Evolutionary conservation across 371 early-diverging fungal genomes (phyloP), one percentile per base, ranked within the genome.

Genomic region (Saksenaea oblongispora): DNA sequence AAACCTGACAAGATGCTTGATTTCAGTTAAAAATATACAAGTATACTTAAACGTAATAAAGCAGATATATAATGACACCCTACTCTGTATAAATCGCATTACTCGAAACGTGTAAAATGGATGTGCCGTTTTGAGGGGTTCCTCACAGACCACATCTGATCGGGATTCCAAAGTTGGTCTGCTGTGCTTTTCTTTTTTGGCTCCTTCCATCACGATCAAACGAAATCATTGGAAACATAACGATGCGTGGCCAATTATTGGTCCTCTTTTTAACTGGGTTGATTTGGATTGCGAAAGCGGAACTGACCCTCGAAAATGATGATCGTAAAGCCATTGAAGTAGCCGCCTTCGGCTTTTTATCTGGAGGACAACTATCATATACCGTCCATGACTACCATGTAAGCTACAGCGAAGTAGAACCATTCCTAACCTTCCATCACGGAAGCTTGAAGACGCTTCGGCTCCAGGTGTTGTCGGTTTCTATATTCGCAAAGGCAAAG

Each of bases 341-440:
- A 8, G 83, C 82, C 8, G 66, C 75, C 18, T 85, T 85, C 64
- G 85, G 85, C 0, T 85, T 83, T 60, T 67, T 85, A 18, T 24
- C 79, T 2, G 82, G 83, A 26, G 85, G 82, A 1, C 64, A 64
- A 36, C 67, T 85, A 1, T 68, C 72, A 15, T 66, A 83, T 44
- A 42, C 74, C 42, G 66, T 83, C 5, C 58, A 71, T 24, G 61
- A 80, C 57, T 59, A 77, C 44, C 70, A 78, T 70, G 85, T 81
- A 78, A 64, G 10, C 11, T n/a, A 15, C 26, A 2, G 28, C 5
- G 4, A 5, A 27, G 1, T 7, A 18, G 22, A 2, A 27, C 10
- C 18, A 17, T 1, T 5, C 42, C 28, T 28, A 31, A 41, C 14
- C 42, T 14, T 41, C 41, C 5, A 13, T 41, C 17, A 2, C 22